phyloP scores from a whole-genome alignment of 2,329 filamentous ascomycete genomes.

The Penicillium sp. region DNA sequence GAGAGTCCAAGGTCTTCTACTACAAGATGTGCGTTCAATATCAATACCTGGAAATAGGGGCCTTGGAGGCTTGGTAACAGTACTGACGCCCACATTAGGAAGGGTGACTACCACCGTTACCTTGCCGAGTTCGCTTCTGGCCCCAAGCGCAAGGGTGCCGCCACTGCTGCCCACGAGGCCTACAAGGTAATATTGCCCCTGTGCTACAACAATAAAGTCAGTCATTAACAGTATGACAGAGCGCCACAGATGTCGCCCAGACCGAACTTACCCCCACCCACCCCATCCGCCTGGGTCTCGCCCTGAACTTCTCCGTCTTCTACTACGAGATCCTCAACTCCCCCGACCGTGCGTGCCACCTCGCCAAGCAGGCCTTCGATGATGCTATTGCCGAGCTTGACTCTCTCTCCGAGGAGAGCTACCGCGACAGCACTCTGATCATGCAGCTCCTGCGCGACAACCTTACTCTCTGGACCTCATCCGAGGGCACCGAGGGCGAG shows the following conservation, averaged over 20 bases:
- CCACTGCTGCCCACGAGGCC: slow-evolving; percentile 91
- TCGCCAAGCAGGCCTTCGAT: slow-evolving; percentile 98
- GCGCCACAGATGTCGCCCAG: slow-evolving; percentile 96
- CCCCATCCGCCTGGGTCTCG: slow-evolving; percentile 95
- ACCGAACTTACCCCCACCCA: slow-evolving; percentile 96
- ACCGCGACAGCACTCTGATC: slow-evolving; percentile 98
- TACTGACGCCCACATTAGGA: slow-evolving; percentile 76
- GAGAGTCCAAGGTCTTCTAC: slow-evolving; percentile 99
- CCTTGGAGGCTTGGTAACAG: slow-evolving; percentile 59
- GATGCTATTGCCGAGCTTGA: slow-evolving; percentile 98
- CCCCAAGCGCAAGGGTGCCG: slow-evolving; percentile 92
- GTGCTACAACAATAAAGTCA: background rate
- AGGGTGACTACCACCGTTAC: slow-evolving; percentile 99
- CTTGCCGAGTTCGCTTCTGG: slow-evolving; percentile 94
- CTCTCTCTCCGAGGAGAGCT: slow-evolving; percentile 95
- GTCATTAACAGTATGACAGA: slow-evolving; percentile 47
- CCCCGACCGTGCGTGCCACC: slow-evolving; percentile 93
- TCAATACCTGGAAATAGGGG: too few species aligned
- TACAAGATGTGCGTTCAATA: slow-evolving; percentile 83
- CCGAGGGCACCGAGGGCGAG: slow-evolving; percentile 74
- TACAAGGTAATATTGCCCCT: slow-evolving; percentile 74
- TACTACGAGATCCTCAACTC: slow-evolving; percentile 99
- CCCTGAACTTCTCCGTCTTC: slow-evolving; percentile 99
- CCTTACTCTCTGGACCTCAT: slow-evolving; percentile 96
- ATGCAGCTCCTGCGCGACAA: slow-evolving; percentile 99